These are phyloP conservation scores for Closterium sp. DNA, from an alignment of 139 green algal genomes.

Conservation along the genomic window DNA sequence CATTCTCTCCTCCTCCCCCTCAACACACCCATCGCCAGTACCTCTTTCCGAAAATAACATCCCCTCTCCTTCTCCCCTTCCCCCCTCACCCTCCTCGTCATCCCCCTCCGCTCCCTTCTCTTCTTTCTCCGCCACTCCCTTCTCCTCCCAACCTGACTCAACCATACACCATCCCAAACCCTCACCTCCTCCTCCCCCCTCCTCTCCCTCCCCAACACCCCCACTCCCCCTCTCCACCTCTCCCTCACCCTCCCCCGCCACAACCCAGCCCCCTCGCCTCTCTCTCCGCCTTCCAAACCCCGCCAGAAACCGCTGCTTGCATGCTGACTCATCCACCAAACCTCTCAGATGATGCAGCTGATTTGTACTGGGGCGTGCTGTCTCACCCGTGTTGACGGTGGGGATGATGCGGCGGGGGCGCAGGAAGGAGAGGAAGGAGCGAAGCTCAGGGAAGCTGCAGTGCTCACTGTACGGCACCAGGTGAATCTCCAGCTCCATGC, in stretches of 20 bases:
- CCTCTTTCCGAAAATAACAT: no score
- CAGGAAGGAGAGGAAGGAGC: conserved; percentile 73
- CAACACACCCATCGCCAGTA: not conserved
- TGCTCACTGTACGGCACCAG: conserved; percentile 91
- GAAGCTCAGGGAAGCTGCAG: conserved; percentile 76
- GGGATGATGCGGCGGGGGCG: conserved; percentile 71
- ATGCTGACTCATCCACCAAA: conserved; percentile 36
- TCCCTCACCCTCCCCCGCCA: not conserved
- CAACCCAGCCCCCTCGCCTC: not conserved
- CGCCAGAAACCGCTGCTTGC: conserved; percentile 33
- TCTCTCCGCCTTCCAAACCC: not conserved
- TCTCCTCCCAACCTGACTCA: not conserved
- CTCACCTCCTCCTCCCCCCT: not conserved
- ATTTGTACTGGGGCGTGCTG: no score
- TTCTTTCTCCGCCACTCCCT: not conserved
- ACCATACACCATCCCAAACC: conserved; percentile 1
- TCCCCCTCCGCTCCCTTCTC: not conserved
- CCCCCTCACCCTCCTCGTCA: not conserved
- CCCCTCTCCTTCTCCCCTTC: not conserved
- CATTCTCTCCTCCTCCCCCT: not conserved
- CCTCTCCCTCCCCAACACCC: not conserved
- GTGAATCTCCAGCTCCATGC: conserved; percentile 56
- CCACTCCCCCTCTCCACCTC: conserved; percentile 4
- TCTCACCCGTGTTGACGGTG: conserved; percentile 64
- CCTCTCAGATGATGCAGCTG: conserved; percentile 22